Percentiles rank a stretch among this genome's conserved stretches.
These are phyloP conservation scores for Blastobotrys capitulatus DNA, from an alignment of 1,139 yeast species.

Conservation along the genomic window DNA sequence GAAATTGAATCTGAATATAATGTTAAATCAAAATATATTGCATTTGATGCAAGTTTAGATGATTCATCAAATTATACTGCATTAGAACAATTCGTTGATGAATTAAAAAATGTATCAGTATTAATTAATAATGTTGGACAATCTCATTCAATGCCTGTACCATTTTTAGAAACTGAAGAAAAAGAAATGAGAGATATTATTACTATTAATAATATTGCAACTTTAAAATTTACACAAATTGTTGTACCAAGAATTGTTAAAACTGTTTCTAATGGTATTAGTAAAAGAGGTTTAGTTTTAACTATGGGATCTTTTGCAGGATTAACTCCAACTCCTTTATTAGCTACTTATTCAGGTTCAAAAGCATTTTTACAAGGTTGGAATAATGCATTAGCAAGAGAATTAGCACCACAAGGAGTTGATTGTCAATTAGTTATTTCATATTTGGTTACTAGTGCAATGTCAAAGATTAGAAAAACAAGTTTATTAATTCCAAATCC, in stretches of 20 bases:
- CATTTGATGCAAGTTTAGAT: conserved; percentile 72
- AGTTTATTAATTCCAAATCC: conserved; percentile 80
- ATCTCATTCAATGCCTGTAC: conserved; percentile 92
- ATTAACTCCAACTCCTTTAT: conserved; percentile 80
- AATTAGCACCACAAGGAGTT: conserved; percentile 57
- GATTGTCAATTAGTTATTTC: conserved; percentile 86
- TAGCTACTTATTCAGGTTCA: conserved; percentile 94
- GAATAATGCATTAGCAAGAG: conserved; percentile 89
- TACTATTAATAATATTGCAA: conserved; percentile 79
- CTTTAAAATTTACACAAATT: conserved; percentile 74
- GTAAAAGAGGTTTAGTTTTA: conserved; percentile 59
- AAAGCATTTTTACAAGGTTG: conserved; percentile 92
- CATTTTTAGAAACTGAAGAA: conserved; percentile 74
- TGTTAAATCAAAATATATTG: conserved; percentile 60
- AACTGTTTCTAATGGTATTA: conserved; percentile 37
- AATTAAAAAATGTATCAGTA: conserved; percentile 51
- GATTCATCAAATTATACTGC: conserved; percentile 47
- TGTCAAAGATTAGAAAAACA: conserved; percentile 86
- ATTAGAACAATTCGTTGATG: conserved; percentile 45
- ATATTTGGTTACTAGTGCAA: conserved; percentile 90
- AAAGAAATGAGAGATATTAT: conserved; percentile 73
- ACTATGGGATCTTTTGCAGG: conserved; percentile 99
- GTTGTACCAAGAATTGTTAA: conserved; percentile 61
- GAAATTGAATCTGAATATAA: conserved; percentile 56
- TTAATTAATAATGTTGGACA: conserved; percentile 91